A percentile compares a stretch with the other conserved stretches of the same genome.
phyloP scores from a whole-genome alignment of 768 basidiomycete genomes.

The Trametes gibbosa region DNA sequence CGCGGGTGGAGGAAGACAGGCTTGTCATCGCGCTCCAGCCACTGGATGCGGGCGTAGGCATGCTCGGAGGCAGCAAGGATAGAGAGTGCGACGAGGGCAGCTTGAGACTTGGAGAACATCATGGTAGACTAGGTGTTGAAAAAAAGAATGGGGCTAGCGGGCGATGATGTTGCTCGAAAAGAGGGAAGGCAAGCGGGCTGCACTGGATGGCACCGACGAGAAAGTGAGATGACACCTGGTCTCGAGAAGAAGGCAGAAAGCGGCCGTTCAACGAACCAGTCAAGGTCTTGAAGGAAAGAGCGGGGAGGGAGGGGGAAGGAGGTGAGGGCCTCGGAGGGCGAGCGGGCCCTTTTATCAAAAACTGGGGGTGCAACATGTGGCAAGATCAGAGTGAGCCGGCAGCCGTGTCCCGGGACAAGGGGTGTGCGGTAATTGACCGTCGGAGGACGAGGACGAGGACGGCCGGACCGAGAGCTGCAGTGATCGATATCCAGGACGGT shows the following conservation, averaged over 20 bases:
- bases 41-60: conserved; percentile 35
- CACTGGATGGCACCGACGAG: conserved; percentile 26
- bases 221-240: conserved; percentile 43
- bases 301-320: conserved; percentile 10
- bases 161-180: conserved; percentile 7
- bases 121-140: conserved; percentile 19
- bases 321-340: background rate
- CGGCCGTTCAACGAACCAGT: conserved; percentile 47
- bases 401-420: conserved; percentile 5
- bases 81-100: conserved; percentile 16
- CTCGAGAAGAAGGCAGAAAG: conserved; percentile 35
- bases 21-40: conserved; percentile 47
- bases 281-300: conserved; percentile 23
- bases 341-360: conserved; percentile 1
- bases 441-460: conserved; percentile 1
- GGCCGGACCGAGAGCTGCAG: no score
- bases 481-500: no score
- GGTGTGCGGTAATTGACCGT: background rate
- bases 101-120: conserved; percentile 24
- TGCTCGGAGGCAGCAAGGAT: conserved; percentile 24
- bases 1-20: conserved; percentile 49
- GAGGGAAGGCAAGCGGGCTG: conserved; percentile 25
- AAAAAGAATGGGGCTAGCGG: conserved; percentile 8
- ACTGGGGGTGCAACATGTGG: background rate
- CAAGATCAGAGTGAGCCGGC: background rate